phyloP scores from a whole-genome alignment of 2,329 filamentous ascomycete genomes.

The Trichoderma brevicompactum region DNA sequence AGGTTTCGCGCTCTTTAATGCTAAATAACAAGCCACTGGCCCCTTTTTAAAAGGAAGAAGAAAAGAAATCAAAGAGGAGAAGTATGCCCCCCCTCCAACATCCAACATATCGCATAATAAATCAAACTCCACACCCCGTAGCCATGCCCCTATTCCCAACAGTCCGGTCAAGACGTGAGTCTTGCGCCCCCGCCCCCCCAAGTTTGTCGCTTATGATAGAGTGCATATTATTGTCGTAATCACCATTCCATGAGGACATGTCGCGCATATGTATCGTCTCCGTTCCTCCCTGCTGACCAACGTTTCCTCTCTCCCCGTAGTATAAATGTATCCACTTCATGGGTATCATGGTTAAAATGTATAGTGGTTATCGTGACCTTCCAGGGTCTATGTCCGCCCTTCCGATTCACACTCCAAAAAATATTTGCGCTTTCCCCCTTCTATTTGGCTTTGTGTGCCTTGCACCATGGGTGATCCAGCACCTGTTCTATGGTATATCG shows the following conservation, averaged over 20 bases:
- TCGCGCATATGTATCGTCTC: background rate
- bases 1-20: slow-evolving; percentile 13
- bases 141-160: slow-evolving; percentile 1
- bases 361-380: slow-evolving; percentile 21
- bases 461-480: slow-evolving; percentile 83
- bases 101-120: background rate
- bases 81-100: background rate
- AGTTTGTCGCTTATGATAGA: background rate
- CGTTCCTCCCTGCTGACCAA: slow-evolving; percentile 1
- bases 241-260: slow-evolving; percentile 5
- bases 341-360: slow-evolving; percentile 31
- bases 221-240: background rate
- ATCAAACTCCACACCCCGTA: background rate
- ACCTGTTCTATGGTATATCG: slow-evolving; percentile 88
- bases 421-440: background rate
- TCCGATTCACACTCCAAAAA: background rate
- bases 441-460: slow-evolving; percentile 31
- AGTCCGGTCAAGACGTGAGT: slow-evolving; percentile 8
- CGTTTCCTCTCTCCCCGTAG: background rate
- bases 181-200: background rate
- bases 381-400: slow-evolving; percentile 18
- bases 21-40: slow-evolving; percentile 3
- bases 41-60: background rate
- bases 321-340: slow-evolving; percentile 24
- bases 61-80: background rate